Conservation (phyloP, 2,329 filamentous ascomycete genomes). For the Mycosphaerelloides madeirae region DNA sequence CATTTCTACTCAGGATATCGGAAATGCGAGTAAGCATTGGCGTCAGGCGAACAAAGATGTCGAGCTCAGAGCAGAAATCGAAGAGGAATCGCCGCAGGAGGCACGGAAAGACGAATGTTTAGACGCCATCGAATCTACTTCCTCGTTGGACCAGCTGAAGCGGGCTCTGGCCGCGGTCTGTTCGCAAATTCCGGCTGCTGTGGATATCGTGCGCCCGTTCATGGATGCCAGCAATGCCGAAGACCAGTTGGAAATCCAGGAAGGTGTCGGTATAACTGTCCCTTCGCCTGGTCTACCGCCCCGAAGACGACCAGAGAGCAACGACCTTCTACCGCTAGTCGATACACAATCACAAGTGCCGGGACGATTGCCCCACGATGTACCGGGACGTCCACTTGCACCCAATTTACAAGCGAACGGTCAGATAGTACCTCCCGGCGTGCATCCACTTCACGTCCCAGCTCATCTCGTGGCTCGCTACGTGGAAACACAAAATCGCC, state of each 20-base stretch:
- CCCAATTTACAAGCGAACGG: too few species aligned
- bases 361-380: too few species aligned
- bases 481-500: too few species aligned
- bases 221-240: constrained; percentile 5
- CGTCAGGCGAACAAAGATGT: constrained; percentile 16
- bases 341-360: too few species aligned
- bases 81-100: constrained; percentile 15
- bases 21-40: constrained; percentile 19
- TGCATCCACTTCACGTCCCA: too few species aligned
- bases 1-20: constrained; percentile 18
- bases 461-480: too few species aligned
- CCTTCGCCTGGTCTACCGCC: constrained; percentile 9
- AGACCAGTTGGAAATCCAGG: constrained; percentile 4
- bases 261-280: constrained; percentile 14
- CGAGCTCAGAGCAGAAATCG: constrained; percentile 14
- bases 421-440: too few species aligned
- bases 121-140: constrained; percentile 16
- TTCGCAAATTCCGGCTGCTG: constrained; percentile 14
- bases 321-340: too few species aligned
- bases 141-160: constrained; percentile 8
- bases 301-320: background rate
- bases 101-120: constrained; percentile 12
- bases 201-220: constrained; percentile 16
- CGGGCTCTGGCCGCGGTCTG: constrained; percentile 21
- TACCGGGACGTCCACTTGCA: too few species aligned